Conservation (phyloP, 2,329 filamentous ascomycete genomes). For the Aspergillus brasiliensis region DNA sequence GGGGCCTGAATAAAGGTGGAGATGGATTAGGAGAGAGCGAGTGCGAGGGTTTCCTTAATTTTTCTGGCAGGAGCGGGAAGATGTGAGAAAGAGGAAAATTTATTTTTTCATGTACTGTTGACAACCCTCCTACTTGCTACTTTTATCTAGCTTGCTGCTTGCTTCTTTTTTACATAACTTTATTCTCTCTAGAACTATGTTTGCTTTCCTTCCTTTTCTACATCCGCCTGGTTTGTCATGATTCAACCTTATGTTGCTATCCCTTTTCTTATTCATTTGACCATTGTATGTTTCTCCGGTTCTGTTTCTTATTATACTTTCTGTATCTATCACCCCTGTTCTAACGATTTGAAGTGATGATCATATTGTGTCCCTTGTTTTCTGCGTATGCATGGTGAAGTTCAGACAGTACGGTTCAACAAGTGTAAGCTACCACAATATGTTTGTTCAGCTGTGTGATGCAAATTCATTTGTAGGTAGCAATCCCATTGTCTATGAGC, state of each 20-base stretch:
- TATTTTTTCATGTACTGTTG: slow-evolving; percentile 11
- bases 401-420: no score
- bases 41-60: not conserved
- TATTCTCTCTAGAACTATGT: not conserved
- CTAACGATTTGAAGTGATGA: slow-evolving; percentile 1
- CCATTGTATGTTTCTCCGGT: not conserved
- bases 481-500: slow-evolving; percentile 23
- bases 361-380: not conserved
- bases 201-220: not conserved
- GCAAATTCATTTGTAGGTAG: slow-evolving; percentile 11
- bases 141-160: slow-evolving; percentile 15
- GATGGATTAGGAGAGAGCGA: not conserved
- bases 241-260: slow-evolving; percentile 12
- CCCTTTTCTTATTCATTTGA: not conserved
- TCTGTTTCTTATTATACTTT: not conserved
- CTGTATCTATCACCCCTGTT: slow-evolving; percentile 2
- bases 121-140: not conserved
- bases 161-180: slow-evolving; percentile 8
- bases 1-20: not conserved
- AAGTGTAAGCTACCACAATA: no score
- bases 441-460: not conserved
- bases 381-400: no score
- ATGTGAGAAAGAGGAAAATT: not conserved
- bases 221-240: slow-evolving; percentile 12
- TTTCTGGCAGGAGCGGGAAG: not conserved